Base-by-base conservation (phyloP, 2,329 filamentous ascomycete genomes). In the Hypoxylon sp. region DNA sequence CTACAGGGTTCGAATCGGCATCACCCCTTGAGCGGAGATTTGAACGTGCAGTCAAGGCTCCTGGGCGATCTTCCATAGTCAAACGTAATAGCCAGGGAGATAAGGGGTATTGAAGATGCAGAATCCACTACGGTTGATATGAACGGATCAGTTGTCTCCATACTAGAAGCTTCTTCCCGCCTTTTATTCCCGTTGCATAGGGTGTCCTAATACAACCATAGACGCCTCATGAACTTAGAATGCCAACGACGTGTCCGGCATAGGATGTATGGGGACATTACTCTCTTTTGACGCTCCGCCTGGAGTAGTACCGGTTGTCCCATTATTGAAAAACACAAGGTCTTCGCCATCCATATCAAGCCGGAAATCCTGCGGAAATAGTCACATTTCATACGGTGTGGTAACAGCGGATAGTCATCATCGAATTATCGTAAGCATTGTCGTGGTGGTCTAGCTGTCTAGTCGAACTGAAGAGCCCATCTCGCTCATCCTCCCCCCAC, bases 361-460 rank as follows among this genome's bases (percentile, higher is more conserved):
- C 38, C 55, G 10, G n/a, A 11, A 23, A 41, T 30, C 38, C 30
- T 48, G 36, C 7, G 25, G 49, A 41, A 59, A 60, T 43, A 53
- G 51, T 66, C 49, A 69, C 61, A 60, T 60, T 60, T 53, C 55
- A 61, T 34, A 49, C 30, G 41, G 13, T 56, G 60, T 14, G 10
- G 43, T 14, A 49, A 52, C 48, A 43, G 30, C 21, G 41, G 36
- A 67, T 56, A 45, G 38, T 50, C 23, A 60, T 72, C 61, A 72
- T 72, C 69, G 65, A 71, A 68, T 71, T 71, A 63, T 71, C 70
- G 71, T 73, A 69, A 64, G 73, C 68, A 73, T 73, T 74, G 72
- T 60, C 65, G 70, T 66, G 71, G 68, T 69, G 70, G 70, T 72
- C 68, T 75, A 73, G 71, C 60, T 71, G 67, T 63, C 67, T 67